phyloP scores from a whole-genome alignment of 768 basidiomycete species.

The Tylopilus sp. region DNA sequence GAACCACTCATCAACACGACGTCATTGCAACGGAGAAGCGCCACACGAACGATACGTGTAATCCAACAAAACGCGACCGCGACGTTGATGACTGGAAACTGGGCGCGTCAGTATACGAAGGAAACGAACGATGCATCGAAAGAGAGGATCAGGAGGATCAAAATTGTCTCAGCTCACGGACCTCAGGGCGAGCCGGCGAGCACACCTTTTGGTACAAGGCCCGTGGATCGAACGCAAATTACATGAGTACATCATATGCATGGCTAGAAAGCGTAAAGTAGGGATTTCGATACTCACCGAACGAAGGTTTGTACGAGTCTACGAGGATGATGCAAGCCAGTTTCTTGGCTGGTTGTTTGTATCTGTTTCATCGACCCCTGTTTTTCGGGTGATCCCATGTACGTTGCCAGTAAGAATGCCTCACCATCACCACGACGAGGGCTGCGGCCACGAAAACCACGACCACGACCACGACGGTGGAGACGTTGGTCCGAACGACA shows the following conservation, averaged over 20 bases:
- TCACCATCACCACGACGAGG: constrained; percentile 43
- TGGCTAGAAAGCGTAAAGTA: constrained; percentile 11
- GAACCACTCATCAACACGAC: constrained; percentile 15
- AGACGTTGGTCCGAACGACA: constrained; percentile 56
- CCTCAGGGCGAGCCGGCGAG: constrained; percentile 75
- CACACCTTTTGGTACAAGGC: constrained; percentile 67
- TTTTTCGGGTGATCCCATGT: neutral
- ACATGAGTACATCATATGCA: constrained; percentile 58
- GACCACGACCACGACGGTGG: constrained; percentile 55
- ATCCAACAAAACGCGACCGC: constrained; percentile 1
- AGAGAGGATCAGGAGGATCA: constrained; percentile 42
- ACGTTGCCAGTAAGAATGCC: no score
- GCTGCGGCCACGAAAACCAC: constrained; percentile 58
- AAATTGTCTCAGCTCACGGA: constrained; percentile 67
- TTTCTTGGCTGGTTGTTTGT: constrained; percentile 8
- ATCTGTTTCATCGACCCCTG: constrained; percentile 4
- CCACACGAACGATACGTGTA: constrained; percentile 13
- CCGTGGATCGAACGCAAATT: constrained; percentile 86
- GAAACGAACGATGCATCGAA: neutral
- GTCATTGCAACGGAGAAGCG: constrained; percentile 7
- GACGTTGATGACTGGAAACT: neutral
- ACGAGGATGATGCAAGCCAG: neutral
- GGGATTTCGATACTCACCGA: constrained; percentile 13
- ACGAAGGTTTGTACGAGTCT: neutral
- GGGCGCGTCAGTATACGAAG: constrained; percentile 5